Base-by-base conservation (phyloP, 2,329 filamentous ascomycete genomes). In the Monosporascus ibericus region DNA sequence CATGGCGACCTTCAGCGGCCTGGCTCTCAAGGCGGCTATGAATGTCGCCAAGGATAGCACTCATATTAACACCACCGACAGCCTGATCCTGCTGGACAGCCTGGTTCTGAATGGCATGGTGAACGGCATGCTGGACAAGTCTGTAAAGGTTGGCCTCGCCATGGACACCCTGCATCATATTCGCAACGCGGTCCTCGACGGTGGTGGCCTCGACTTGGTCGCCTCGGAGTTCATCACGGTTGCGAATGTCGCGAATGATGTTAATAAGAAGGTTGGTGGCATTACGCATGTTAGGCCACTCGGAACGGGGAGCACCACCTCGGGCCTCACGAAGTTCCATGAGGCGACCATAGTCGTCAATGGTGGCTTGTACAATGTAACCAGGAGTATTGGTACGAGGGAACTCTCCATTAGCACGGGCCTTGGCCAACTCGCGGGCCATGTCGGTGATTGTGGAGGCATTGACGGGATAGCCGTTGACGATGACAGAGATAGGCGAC, bases 31-130 rank as follows among this genome's bases (percentile, higher is more conserved):
- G 55, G 11, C 25, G 24, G 8, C n/a, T 6, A 8, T 56, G 58
- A 18, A 65, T 57, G 0, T 60, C 55, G 1, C 47, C 37, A 5
- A 65, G 36, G 18, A 66, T 37, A 3, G 50, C 48, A 20, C 46
- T 22, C 20, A 57, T 58, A 2, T 42, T 56, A 47, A 59, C 25
- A 6, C 59, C 58, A 17, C 60, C 37, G 1, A 54, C 15, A 20
- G 34, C 50, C 73, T 79, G 70, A 70, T 70, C 56, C 53, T 78
- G 53, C 65, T 71, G 1, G 65, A 73, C 15, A 64, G 74, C 54
- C 67, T 80, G 48, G 63, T 80, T 51, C 52, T 80, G 54, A 40
- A 60, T 52, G 2, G 65, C 61, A 7, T 57, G 58, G 17, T 56
- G 47, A 2, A 65, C 49, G 0, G 66, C 66, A 34, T 68, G 64